Evolutionary conservation across 768 basidiomycete genomes (phyloP), one percentile per base, ranked within the genome.

Genomic region (Mycena olivaceomarginata): DNA sequence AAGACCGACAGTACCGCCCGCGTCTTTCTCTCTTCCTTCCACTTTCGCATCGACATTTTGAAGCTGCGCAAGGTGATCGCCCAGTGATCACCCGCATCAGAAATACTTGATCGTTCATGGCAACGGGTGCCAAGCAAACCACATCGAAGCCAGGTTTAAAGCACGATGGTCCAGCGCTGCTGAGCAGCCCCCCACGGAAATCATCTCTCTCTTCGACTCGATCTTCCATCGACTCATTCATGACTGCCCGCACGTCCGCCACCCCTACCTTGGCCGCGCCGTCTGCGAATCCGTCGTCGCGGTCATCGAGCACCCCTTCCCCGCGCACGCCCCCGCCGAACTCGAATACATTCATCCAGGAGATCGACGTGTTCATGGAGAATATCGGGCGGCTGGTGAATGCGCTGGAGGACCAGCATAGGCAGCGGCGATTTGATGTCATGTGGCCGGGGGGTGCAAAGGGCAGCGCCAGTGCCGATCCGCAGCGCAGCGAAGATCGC

Each of bases 361-460:
- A 79, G 71, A 69, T 79, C 62, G 78, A 79, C 25, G 63, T 46
- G 37, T 79, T 72, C 62, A 79, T 79, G 68, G 75, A 76, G 7
- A 79, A 74, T 45, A 79, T 79, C 41, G 75, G 75, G 16, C 62
- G 62, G 31, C 64, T 76, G 18, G 67, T 79, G 39, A 48, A n/a
- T 7, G 67, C 66, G 39, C 41, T 79, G 48, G 78, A 79, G 75
- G 78, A 73, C 2, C 66, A 79, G 64, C 78, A 79, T 46, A 68
- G 68, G n/a, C 62, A 59, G 53, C 74, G 78, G 39, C 53, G 60
- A 37, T 79, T 79, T 37, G 68, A 51, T 18, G 9, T 70, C 22
- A 39, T 12, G 48, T 41, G n/a, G 4, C 41, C 59, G 1, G 37
- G 64, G 39, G 25, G 40, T 53, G 40, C 40, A 1, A 39, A 63